Percentiles rank a stretch among this genome's conserved stretches.
phyloP scores from a whole-genome alignment of 2,329 filamentous ascomycete species.

The Colletotrichum sp. region DNA sequence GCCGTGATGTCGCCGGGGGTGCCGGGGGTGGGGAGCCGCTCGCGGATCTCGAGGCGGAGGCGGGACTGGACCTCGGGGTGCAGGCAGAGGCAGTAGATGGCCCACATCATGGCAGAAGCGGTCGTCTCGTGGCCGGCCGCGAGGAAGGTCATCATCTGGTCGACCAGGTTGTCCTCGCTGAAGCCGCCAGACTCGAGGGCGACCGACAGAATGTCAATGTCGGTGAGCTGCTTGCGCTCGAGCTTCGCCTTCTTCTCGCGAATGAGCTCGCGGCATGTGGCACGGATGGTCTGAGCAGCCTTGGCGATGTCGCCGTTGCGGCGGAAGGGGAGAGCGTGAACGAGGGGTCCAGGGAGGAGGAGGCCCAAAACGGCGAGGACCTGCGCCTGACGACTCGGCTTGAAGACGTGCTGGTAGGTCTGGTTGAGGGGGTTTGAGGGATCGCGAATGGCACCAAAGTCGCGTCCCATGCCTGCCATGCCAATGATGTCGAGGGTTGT shows the following conservation, averaged over 20 bases:
- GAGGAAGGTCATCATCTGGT: slow-evolving; percentile 91
- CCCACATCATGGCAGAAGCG: slow-evolving; percentile 77
- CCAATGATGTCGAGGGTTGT: slow-evolving; percentile 80
- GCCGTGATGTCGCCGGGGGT: slow-evolving; percentile 49
- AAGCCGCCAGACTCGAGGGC: slow-evolving; percentile 80
- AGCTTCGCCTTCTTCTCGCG: slow-evolving; percentile 67
- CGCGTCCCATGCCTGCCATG: slow-evolving; percentile 71
- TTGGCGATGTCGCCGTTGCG: slow-evolving; percentile 69
- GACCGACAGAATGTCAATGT: slow-evolving; percentile 80
- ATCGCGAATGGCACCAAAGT: slow-evolving; percentile 71
- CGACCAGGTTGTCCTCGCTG: slow-evolving; percentile 78
- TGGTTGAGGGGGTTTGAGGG: slow-evolving; percentile 62
- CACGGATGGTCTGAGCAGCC: slow-evolving; percentile 65
- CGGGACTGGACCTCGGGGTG: slow-evolving; percentile 69
- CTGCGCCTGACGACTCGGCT: slow-evolving; percentile 54
- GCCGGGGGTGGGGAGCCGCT: slow-evolving; percentile 57
- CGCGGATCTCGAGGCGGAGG: slow-evolving; percentile 72
- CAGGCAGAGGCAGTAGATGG: slow-evolving; percentile 70
- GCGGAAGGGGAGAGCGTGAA: slow-evolving; percentile 69
- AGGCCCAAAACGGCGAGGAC: slow-evolving; percentile 63
- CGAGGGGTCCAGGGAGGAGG: slow-evolving; percentile 68
- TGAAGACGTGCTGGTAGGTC: slow-evolving; percentile 63
- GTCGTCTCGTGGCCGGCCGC: slow-evolving; percentile 85
- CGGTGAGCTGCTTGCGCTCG: slow-evolving; percentile 51
- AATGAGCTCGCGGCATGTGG: slow-evolving; percentile 72